Conservation (phyloP, 129 eudicot genomes). For the Saussurea involucrata region DNA sequence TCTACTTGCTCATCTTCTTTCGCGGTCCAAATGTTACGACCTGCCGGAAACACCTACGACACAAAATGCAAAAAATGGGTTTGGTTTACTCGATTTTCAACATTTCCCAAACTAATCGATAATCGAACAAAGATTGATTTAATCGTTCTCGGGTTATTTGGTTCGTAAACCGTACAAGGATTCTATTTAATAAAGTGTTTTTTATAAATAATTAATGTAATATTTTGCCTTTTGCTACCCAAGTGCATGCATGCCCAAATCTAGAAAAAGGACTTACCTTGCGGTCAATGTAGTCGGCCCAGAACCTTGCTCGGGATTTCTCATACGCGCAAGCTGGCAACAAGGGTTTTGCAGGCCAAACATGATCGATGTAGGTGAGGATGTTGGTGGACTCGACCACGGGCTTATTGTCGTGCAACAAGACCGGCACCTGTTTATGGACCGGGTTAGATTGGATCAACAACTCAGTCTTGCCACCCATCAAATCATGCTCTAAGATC, state of each 20-base stretch:
- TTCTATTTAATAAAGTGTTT: no score
- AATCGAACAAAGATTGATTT: no score
- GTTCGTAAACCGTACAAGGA: no score
- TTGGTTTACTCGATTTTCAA: no score
- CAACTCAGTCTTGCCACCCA: conserved; percentile 67
- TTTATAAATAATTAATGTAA: no score
- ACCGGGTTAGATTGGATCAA: conserved; percentile 60
- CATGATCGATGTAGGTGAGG: conserved; percentile 62
- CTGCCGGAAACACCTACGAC: conserved; percentile 51
- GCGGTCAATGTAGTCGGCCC: conserved; percentile 72
- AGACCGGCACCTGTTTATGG: conserved; percentile 62
- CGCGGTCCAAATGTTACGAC: conserved; percentile 56
- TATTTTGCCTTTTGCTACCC: no score
- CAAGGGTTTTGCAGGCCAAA: conserved; percentile 49
- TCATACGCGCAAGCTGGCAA: conserved; percentile 45
- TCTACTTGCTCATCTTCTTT: conserved; percentile 49
- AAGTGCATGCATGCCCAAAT: neutral
- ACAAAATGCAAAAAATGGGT: no score
- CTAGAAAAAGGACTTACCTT: conserved; percentile 36
- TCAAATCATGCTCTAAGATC: conserved; percentile 48
- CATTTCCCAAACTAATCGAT: no score
- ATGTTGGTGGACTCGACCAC: conserved; percentile 61
- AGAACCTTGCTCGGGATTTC: conserved; percentile 54
- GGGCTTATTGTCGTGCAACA: conserved; percentile 55
- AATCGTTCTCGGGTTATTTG: no score